A percentile compares a stretch with the other conserved stretches of the same genome.
These are phyloP conservation scores for Eimeria nieschulzi DNA, from an alignment of 169 alveolate species.

Conservation along the genomic window DNA sequence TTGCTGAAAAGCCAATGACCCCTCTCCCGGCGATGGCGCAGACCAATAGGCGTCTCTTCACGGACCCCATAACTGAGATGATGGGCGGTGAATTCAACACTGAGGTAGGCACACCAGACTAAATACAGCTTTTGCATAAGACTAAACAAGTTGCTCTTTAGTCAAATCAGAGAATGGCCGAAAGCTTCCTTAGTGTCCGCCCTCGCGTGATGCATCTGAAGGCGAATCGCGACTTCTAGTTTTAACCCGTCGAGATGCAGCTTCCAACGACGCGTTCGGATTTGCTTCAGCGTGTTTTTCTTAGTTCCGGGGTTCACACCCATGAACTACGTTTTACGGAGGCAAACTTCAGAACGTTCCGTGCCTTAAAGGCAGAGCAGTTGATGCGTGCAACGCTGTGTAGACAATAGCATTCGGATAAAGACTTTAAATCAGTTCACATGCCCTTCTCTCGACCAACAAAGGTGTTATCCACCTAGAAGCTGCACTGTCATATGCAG, in stretches of 20 bases:
- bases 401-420: too few relatives aligned
- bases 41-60: conserved; percentile 24
- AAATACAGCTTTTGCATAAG: too few relatives aligned
- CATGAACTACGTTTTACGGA: too few relatives aligned
- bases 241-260: not conserved
- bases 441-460: too few relatives aligned
- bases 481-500: too few relatives aligned
- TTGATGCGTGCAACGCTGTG: too few relatives aligned
- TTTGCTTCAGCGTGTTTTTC: not conserved
- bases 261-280: not conserved
- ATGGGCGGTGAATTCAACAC: conserved; percentile 70
- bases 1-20: conserved; percentile 7
- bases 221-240: conserved; percentile 59
- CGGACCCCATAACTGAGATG: conserved; percentile 55
- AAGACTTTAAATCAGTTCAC: too few relatives aligned
- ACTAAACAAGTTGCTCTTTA: not conserved
- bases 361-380: too few relatives aligned
- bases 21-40: conserved; percentile 19
- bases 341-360: too few relatives aligned
- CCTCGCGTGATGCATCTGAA: conserved; percentile 54
- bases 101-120: not conserved
- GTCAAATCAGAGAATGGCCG: conserved; percentile 61
- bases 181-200: conserved; percentile 65
- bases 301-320: too few relatives aligned
- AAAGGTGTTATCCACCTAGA: too few relatives aligned